These are phyloP conservation scores for Aspergillus avenaceus DNA, from an alignment of 495 filamentous ascomycete species.

Conservation along the genomic window DNA sequence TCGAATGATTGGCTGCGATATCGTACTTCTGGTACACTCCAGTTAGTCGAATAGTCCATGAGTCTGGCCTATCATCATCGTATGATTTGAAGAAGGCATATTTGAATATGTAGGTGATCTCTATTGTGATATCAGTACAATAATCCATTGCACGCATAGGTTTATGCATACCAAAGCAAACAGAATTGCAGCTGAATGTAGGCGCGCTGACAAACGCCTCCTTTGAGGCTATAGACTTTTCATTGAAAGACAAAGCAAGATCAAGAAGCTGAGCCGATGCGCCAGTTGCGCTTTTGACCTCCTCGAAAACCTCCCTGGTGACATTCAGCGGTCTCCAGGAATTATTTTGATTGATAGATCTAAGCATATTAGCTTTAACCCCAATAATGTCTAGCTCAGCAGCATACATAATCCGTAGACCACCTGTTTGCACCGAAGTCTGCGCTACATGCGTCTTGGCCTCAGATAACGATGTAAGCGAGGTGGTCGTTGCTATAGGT, in stretches of 20 bases:
- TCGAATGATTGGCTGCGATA: conserved; percentile 16
- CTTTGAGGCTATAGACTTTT: conserved; percentile 32
- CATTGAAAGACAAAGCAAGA: conserved; percentile 34
- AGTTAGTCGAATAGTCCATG: conserved; percentile 41
- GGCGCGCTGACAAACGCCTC: conserved; percentile 29
- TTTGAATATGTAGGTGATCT: conserved; percentile 36
- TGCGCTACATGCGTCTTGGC: background rate
- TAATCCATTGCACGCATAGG: background rate
- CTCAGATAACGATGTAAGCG: background rate
- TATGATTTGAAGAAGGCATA: conserved; percentile 34
- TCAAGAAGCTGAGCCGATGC: conserved; percentile 31
- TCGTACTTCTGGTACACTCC: conserved; percentile 40
- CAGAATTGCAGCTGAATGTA: conserved; percentile 13
- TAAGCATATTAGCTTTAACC: conserved; percentile 7
- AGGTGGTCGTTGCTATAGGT: background rate
- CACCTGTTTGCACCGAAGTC: background rate
- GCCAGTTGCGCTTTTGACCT: conserved; percentile 21
- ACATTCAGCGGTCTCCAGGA: conserved; percentile 40
- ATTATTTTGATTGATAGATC: conserved; percentile 39
- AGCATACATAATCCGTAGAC: conserved; percentile 25
- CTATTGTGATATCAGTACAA: conserved; percentile 15
- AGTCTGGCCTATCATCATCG: conserved; percentile 15
- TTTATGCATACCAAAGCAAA: conserved; percentile 20
- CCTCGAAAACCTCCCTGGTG: conserved; percentile 27
- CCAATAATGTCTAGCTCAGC: background rate